Evolutionary conservation across 148 eudicot genomes (phyloP).

Genomic region (Polygonum maritimum): DNA sequence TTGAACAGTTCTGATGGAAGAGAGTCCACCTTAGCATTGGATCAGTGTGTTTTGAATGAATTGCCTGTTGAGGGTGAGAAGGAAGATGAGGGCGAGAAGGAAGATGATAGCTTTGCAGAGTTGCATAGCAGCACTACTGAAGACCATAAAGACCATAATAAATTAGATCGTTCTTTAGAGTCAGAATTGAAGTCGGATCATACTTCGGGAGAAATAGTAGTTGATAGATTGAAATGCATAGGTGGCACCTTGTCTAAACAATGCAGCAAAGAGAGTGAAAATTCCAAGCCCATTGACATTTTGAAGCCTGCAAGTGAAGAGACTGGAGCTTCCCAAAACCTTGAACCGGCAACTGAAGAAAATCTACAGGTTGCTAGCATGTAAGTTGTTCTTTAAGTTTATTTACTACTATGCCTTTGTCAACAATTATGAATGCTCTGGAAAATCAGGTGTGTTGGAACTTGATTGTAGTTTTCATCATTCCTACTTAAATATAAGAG

Average conservation of each 20-base stretch:
- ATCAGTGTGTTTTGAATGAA: neutral
- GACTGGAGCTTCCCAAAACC: slow-evolving; percentile 15
- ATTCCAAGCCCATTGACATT: slow-evolving; percentile 15
- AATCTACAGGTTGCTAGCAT: slow-evolving; percentile 22
- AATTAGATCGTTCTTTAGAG: neutral
- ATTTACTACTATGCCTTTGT: neutral
- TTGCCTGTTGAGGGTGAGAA: slow-evolving; percentile 1
- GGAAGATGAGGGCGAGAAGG: neutral
- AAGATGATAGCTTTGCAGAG: neutral
- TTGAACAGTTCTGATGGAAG: slow-evolving; percentile 12
- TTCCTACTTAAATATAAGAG: neutral
- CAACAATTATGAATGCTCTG: neutral
- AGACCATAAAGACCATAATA: neutral
- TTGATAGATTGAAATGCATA: slow-evolving; percentile 15
- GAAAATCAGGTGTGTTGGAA: neutral
- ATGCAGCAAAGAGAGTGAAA: slow-evolving; percentile 16
- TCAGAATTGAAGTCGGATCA: slow-evolving; percentile 2
- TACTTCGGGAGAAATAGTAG: slow-evolving; percentile 18
- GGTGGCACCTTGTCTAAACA: slow-evolving; percentile 13
- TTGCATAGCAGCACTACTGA: neutral
- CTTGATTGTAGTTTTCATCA: neutral
- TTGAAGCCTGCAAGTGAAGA: slow-evolving; percentile 15
- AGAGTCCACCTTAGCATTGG: neutral
- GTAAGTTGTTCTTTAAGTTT: slow-evolving; percentile 29
- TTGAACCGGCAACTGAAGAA: slow-evolving; percentile 17